Evolutionary conservation across 2,329 filamentous ascomycete genomes (phyloP).

Genomic region (Colletotrichum costaricense): DNA sequence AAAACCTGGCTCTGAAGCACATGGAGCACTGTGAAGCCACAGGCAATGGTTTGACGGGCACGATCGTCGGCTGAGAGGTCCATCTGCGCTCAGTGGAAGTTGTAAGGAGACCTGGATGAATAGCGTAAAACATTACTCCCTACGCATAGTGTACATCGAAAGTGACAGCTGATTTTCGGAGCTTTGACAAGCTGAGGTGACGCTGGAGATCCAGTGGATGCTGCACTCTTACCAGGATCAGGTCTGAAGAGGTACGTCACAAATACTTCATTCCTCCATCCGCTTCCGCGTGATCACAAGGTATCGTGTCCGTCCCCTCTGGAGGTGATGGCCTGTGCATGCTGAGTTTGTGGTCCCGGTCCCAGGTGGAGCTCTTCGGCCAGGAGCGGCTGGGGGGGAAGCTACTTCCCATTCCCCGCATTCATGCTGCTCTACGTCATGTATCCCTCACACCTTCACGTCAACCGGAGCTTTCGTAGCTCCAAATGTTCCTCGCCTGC

Average conservation of each 20-base stretch:
- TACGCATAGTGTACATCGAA: neutral
- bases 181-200: slow-evolving; percentile 6
- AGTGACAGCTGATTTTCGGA: slow-evolving; percentile 20
- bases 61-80: neutral
- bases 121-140: neutral
- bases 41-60: neutral
- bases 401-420: slow-evolving; percentile 39
- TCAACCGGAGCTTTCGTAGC: slow-evolving; percentile 16
- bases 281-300: neutral
- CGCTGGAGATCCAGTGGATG: slow-evolving; percentile 3
- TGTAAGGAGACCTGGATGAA: neutral
- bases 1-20: neutral
- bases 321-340: slow-evolving; percentile 18
- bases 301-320: neutral
- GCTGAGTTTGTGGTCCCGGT: neutral
- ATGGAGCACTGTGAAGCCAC: neutral
- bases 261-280: neutral
- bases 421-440: slow-evolving; percentile 42
- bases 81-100: neutral
- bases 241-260: neutral
- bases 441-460: slow-evolving; percentile 37
- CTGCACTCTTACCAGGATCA: neutral
- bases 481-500: slow-evolving; percentile 12
- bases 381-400: slow-evolving; percentile 23
- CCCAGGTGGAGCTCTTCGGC: slow-evolving; percentile 11